These are phyloP conservation scores for Solanum hybrid DNA, from an alignment of 305 asterid genomes.

Conservation along the genomic window DNA sequence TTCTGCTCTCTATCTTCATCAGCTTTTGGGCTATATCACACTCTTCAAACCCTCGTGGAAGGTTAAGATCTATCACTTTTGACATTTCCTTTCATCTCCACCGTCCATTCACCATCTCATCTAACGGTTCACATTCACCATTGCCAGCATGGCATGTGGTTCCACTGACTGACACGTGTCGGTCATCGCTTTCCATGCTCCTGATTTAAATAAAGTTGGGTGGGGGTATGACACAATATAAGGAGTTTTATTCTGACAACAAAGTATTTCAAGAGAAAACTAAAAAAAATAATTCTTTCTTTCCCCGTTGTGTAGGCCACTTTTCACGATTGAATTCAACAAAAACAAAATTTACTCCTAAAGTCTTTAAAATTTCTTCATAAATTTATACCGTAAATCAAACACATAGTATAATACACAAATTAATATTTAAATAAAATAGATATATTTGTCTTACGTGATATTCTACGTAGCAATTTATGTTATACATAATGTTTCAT, in stretches of 20 bases:
- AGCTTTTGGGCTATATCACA: constrained; percentile 31
- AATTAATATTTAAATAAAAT: no score
- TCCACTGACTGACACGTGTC: constrained; percentile 68
- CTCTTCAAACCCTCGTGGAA: constrained; percentile 55
- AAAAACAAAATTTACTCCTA: not conserved
- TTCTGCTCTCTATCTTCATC: constrained; percentile 29
- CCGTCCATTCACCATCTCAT: constrained; percentile 28
- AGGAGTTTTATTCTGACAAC: not conserved
- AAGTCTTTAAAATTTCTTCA: not conserved
- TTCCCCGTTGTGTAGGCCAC: constrained; percentile 7
- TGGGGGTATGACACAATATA: not conserved
- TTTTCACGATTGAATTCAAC: constrained; percentile 10
- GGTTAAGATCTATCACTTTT: constrained; percentile 45
- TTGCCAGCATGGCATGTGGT: constrained; percentile 54
- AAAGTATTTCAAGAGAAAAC: not conserved
- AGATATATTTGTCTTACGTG: not conserved
- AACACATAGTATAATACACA: no score
- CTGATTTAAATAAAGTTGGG: not conserved
- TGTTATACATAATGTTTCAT: no score
- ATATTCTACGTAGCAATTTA: no score
- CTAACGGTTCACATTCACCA: constrained; percentile 16
- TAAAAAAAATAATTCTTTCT: not conserved
- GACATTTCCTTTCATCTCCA: constrained; percentile 30
- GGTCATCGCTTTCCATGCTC: constrained; percentile 20
- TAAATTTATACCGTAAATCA: no score